phyloP scores from a whole-genome alignment of 2,329 filamentous ascomycete species.

The Talaromyces marneffei region DNA sequence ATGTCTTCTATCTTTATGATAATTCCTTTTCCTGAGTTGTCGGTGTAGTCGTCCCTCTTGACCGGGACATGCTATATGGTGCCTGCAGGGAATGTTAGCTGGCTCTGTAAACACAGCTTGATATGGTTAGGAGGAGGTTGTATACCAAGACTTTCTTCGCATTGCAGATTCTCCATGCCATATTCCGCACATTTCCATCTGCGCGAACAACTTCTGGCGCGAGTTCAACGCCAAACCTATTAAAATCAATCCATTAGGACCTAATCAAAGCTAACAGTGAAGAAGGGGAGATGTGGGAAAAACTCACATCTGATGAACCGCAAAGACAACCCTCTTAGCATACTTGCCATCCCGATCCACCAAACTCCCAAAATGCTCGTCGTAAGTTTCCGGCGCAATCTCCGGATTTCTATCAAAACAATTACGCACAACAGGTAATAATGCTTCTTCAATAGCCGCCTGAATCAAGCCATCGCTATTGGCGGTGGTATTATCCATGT shows the following conservation, averaged over 20 bases:
- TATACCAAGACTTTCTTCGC: conserved; percentile 89
- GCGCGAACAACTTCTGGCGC: conserved; percentile 86
- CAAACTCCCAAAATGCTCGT: conserved; percentile 77
- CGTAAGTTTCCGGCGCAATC: conserved; percentile 71
- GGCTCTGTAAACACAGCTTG: background rate
- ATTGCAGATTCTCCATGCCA: conserved; percentile 92
- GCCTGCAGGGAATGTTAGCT: conserved; percentile 43
- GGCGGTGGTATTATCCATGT: conserved; percentile 56
- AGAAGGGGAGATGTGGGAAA: no score
- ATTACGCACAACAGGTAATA: conserved; percentile 80
- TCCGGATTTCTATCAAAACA: conserved; percentile 90
- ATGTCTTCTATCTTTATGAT: background rate
- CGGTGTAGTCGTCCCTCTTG: conserved; percentile 58
- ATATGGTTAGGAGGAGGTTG: background rate
- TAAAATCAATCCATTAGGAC: conserved; percentile 15
- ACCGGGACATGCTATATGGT: conserved; percentile 65
- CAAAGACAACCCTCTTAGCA: conserved; percentile 83
- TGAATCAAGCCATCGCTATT: conserved; percentile 31
- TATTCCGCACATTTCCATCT: conserved; percentile 81
- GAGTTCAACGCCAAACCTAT: conserved; percentile 86
- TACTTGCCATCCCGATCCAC: conserved; percentile 87
- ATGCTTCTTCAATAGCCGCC: conserved; percentile 64
- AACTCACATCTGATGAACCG: conserved; percentile 80
- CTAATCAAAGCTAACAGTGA: no score
- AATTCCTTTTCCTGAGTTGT: conserved; percentile 24